phyloP scores from a whole-genome alignment of 352 stramenopile genomes.

The Detonula confervacea region DNA sequence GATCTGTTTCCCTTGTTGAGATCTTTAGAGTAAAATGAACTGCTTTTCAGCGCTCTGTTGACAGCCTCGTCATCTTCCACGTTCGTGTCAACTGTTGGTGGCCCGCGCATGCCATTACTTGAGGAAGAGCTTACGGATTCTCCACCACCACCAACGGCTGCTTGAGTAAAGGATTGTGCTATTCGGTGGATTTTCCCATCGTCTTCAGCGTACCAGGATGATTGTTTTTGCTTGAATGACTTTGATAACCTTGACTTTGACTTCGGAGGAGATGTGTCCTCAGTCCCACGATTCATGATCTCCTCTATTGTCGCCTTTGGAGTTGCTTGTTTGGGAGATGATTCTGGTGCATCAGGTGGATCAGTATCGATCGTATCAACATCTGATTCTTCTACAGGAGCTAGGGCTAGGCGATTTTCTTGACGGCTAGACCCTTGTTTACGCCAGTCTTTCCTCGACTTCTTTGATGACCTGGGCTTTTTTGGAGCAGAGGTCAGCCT shows the following conservation, averaged over 20 bases:
- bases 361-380: constrained; percentile 4
- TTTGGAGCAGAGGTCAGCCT: neutral
- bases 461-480: neutral
- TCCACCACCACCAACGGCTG: neutral
- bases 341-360: constrained; percentile 11
- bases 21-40: constrained; percentile 18
- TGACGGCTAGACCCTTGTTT: constrained; percentile 1
- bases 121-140: neutral
- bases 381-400: constrained; percentile 19
- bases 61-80: constrained; percentile 16
- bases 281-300: constrained; percentile 30
- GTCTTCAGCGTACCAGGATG: neutral
- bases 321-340: constrained; percentile 7
- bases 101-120: neutral
- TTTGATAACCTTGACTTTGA: too few relatives aligned
- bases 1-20: neutral
- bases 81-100: constrained; percentile 4
- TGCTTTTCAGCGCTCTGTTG: constrained; percentile 16
- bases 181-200: neutral
- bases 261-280: neutral
- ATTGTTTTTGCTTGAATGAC: neutral
- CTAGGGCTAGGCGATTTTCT: neutral
- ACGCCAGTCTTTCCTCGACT: constrained; percentile 21
- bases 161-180: neutral
- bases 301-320: constrained; percentile 25